Base-by-base conservation (phyloP, 2,329 filamentous ascomycete species). In the Talaromyces sp. region DNA sequence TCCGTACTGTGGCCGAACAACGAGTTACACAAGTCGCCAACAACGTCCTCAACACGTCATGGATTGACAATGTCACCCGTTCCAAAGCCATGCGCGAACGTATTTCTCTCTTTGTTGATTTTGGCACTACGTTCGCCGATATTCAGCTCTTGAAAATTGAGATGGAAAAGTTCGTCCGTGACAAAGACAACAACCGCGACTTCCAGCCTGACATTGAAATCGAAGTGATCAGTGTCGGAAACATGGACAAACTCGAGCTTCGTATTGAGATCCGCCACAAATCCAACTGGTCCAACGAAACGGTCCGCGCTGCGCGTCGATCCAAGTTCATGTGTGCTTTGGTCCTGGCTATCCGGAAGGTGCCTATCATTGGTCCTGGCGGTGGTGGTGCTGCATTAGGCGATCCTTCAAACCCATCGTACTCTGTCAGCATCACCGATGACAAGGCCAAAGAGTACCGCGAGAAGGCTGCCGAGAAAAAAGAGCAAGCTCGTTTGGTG, bases 241-340 rank as follows among this genome's bases (percentile, higher is more conserved):
- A 93, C 72, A 88, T 96, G 82, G 91, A 96, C 78, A 97, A 97
- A 81, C 83, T 98, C 60, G 85, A 90, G 71, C 86, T 99, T 63
- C 88, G 88, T 71, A 84, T 97, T 45, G 89, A 91, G 71, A 93
- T 97, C 74, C 88, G 90, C 73, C 93, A 98, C 83, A 98, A 98
- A 81, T 92, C 89, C 65, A 95, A 94, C 79, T 94, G 91, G 91
- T 87, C 92, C 70, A 93, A 97, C 77, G 94, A 97, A 70, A 84
- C 86, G 1, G 85, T 97, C 47, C 90, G 93, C 47, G 89, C 89
- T 19, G 85, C 90, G 7, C 88, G 93, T 61, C 88, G 94, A 67
- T 96, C 91, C 76, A 98, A 97, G 79, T 98, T 99, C 81, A 96
- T 98, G 88, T 97, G 93, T 74, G 95, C 95, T 0, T 82, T 99